Base-by-base conservation (phyloP, 495 filamentous ascomycete species). In the Penicillium herquei region DNA sequence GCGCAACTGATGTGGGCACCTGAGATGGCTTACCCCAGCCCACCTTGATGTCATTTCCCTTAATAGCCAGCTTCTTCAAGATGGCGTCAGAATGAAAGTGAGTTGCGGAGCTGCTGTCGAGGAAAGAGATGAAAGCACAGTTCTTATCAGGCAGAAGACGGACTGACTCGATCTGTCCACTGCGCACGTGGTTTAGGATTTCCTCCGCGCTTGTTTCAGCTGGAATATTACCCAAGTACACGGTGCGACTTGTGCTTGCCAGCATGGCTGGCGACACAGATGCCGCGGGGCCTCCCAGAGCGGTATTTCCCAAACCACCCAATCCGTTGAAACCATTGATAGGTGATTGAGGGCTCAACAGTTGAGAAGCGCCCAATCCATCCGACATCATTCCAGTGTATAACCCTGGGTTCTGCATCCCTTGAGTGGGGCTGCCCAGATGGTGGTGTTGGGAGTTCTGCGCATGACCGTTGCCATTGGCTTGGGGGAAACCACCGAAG, bases 71-170 rank as follows among this genome's bases (percentile, higher is more conserved):
- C 76, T 98, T 98, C 81, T 98, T 98, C 81, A 98, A 83, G 66
- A 98, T 98, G 54, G 94, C 94, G 80, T 98, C 94, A 30, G 94
- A 98, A 78, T 98, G 94, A 76, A 98, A 98, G 71, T 98, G 94
- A 18, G 92, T 96, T 44, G 94, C 94, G 30, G 95, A 96, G 76
- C 90, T 93, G 58, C 91, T 90, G 65, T 98, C 94, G 59, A 98
- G 79, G 75, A 98, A 98, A 11, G 94, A 98, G 66, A 98, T 98
- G 78, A 98, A 98, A 56, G 94, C 94, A 72, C 94, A 98, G 79
- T 98, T 98, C 89, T 98, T 98, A 75, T 98, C 94, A 14, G 92
- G 90, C 35, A 98, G 82, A 59, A 98, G 80, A 57, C 94, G 86
- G 37, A 98, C 94, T 21, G 95, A 98, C 77, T 98, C 94, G 70